Base-by-base conservation (phyloP, 306 rosid species). In the Hylodesmum podocarpum region DNA sequence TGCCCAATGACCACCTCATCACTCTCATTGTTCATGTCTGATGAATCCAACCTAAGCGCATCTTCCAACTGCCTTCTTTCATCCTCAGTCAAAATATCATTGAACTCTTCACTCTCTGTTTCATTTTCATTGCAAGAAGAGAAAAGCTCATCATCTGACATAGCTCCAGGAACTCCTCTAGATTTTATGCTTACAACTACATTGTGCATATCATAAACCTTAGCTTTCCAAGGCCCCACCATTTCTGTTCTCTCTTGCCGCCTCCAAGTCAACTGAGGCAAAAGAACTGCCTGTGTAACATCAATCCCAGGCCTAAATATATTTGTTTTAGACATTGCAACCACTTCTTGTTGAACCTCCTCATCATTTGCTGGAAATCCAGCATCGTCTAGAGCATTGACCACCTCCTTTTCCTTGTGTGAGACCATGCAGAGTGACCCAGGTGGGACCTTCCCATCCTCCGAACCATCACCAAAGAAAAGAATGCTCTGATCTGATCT, bases 121-220 rank as follows among this genome's bases (percentile, higher is more conserved):
- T 88, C 98, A 59, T 91, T 91, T 69, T 86, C 99, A 86, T 96
- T 91, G 81, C 96, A 88, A 40, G 97, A 73, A 9, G 97, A 78
- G 66, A 92, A 88, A 50, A 95, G 80, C 75, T 95, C 97, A 6
- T 95, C 99, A 58, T 95, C 97, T 22, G 94, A 84, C 97, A 95
- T 92, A 41, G 99, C 98, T 72, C 99, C 99, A 1, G 99, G 99
- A 76, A 95, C 97, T 76, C 88, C 84, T 85, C 98, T 86, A 65
- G 99, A 96, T 75, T 92, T 96, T 70, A 96, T 87, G 85, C 98
- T 92, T 55, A 96, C 98, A 72, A 92, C 94, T 73, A 96, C 97
- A 83, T 91, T 91, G 82, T 96, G 98, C 97, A 96, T 96, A 78
- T 96, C 98, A 54, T 92, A 96, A 40, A 96, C 99, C 90, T 91